Conservation (phyloP, 1,139 yeast species). For the Taiozyma sp. region DNA sequence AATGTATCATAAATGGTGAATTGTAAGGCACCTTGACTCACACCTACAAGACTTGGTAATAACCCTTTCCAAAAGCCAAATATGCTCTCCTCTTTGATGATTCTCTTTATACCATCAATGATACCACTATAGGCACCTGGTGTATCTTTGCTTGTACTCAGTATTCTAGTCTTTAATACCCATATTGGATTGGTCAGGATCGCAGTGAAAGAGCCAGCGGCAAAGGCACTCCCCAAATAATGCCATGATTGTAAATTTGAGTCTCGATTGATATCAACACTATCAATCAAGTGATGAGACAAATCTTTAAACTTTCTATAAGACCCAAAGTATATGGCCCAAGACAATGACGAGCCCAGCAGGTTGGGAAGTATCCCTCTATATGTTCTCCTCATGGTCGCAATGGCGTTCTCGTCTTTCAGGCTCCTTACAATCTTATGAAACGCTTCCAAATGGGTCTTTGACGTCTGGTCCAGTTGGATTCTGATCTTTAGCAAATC, state of each 20-base stretch:
- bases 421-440: constrained; percentile 7
- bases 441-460: constrained; percentile 18
- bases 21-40: constrained; percentile 85
- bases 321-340: constrained; percentile 81
- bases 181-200: constrained; percentile 85
- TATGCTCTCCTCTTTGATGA: constrained; percentile 58
- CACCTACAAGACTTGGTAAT: constrained; percentile 75
- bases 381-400: constrained; percentile 39
- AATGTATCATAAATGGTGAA: constrained; percentile 78
- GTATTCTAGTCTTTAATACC: constrained; percentile 85
- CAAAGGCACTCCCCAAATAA: constrained; percentile 47
- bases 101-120: constrained; percentile 46
- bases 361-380: constrained; percentile 81
- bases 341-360: constrained; percentile 77
- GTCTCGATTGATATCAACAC: constrained; percentile 22
- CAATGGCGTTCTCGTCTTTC: background rate
- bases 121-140: constrained; percentile 53
- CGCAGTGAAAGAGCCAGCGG: constrained; percentile 74
- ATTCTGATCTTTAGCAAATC: constrained; percentile 80
- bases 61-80: constrained; percentile 78
- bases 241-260: constrained; percentile 24
- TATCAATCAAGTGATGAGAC: constrained; percentile 17
- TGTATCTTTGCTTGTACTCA: constrained; percentile 39
- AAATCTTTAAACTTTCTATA: constrained; percentile 54
- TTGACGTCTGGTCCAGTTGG: constrained; percentile 37